Evolutionary conservation across 176 grass and related monocot species (phyloP).

Genomic region (Eragrostis curvula): DNA sequence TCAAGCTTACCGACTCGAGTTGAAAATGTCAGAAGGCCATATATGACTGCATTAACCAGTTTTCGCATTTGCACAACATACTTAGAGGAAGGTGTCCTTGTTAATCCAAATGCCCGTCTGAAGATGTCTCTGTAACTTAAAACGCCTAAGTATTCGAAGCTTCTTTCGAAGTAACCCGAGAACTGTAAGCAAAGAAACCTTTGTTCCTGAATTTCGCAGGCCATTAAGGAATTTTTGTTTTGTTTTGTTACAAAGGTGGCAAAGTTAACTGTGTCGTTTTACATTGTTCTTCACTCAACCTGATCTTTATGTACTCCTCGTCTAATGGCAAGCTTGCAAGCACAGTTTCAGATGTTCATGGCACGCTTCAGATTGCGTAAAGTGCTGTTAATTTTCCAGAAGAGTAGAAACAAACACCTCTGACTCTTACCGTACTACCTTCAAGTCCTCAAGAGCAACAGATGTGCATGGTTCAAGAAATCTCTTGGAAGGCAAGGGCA

Average conservation of each 20-base stretch:
- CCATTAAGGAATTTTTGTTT: not conserved
- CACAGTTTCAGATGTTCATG: constrained; percentile 25
- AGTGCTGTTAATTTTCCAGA: constrained; percentile 29
- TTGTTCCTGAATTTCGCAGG: not conserved
- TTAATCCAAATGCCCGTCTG: not conserved
- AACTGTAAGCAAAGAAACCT: not conserved
- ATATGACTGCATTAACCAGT: no score
- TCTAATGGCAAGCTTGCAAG: constrained; percentile 6
- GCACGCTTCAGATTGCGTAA: constrained; percentile 17
- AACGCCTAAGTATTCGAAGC: no score
- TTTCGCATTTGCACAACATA: no score
- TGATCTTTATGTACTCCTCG: not conserved
- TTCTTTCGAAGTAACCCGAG: no score
- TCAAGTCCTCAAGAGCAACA: not conserved
- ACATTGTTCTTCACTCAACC: not conserved
- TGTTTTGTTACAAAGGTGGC: not conserved
- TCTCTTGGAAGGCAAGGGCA: constrained; percentile 48
- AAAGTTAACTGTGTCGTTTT: not conserved
- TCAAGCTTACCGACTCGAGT: not conserved
- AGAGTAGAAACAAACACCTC: constrained; percentile 23
- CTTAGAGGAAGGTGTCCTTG: not conserved
- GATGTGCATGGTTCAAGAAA: constrained; percentile 3
- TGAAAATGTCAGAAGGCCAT: no score
- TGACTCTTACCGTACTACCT: not conserved
- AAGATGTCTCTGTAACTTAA: not conserved